phyloP scores from a whole-genome alignment of 23 red algal species.

The Gracilaria caudata region DNA sequence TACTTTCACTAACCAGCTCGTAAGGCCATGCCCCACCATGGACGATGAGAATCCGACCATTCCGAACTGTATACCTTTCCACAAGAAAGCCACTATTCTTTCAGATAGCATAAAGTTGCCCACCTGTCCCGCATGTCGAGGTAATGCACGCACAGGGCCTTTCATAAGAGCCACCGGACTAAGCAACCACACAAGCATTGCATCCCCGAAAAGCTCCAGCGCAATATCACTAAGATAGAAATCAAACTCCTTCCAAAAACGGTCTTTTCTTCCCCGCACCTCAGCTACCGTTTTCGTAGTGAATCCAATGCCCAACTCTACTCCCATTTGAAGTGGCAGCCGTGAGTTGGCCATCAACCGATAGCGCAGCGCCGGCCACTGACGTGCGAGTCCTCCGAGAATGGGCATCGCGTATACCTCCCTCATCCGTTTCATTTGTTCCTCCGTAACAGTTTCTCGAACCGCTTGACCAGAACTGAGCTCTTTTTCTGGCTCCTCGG shows the following conservation, averaged over 20 bases:
- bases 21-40: conserved; percentile 83
- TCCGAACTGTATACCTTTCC: conserved; percentile 92
- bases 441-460: conserved; percentile 16
- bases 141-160: conserved; percentile 49
- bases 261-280: conserved; percentile 63
- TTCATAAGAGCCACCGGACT: conserved; percentile 63
- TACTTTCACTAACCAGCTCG: conserved; percentile 75
- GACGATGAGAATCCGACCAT: conserved; percentile 84
- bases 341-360: conserved; percentile 75
- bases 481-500: background rate
- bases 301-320: conserved; percentile 85
- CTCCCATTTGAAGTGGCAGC: conserved; percentile 76
- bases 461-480: background rate
- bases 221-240: conserved; percentile 91
- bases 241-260: conserved; percentile 96
- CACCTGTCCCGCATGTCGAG: conserved; percentile 68
- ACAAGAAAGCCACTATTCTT: conserved; percentile 54
- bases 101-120: conserved; percentile 65
- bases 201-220: conserved; percentile 91
- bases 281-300: conserved; percentile 87
- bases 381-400: conserved; percentile 40
- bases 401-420: conserved; percentile 47
- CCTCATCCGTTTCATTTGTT: conserved; percentile 6
- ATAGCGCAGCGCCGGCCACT: conserved; percentile 70
- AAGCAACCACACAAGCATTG: conserved; percentile 94